Conservation (phyloP, 768 basidiomycete genomes). For the Hemileccinum rubropunctum region DNA sequence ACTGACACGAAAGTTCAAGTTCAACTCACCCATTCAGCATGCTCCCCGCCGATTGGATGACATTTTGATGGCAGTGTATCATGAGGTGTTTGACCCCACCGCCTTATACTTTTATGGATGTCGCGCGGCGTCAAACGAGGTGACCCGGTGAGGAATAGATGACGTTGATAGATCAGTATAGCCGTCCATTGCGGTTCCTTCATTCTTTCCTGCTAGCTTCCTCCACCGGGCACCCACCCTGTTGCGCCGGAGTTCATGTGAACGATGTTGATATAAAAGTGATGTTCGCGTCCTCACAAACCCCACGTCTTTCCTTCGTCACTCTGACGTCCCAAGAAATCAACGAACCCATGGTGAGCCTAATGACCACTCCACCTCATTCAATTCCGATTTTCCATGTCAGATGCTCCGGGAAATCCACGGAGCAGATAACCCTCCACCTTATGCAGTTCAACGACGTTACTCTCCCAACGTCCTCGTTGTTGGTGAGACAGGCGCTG, state of each 20-base stretch:
- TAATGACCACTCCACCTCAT: background rate
- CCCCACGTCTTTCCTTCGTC: background rate
- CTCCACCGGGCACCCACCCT: background rate
- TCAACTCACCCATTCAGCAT: too few relatives aligned
- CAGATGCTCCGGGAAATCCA: constrained; percentile 13
- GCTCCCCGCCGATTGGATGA: constrained; percentile 15
- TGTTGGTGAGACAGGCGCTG: too few relatives aligned
- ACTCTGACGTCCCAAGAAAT: background rate
- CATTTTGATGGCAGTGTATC: constrained; percentile 6
- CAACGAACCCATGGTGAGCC: constrained; percentile 12
- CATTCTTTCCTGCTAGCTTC: background rate
- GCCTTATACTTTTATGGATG: constrained; percentile 5
- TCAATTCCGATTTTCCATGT: background rate
- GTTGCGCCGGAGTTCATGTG: background rate
- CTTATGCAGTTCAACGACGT: constrained; percentile 18
- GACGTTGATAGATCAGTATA: constrained; percentile 2
- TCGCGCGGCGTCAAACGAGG: background rate
- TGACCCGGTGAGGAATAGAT: background rate
- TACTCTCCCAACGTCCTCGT: background rate
- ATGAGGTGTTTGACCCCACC: background rate
- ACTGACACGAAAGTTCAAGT: constrained; percentile 1
- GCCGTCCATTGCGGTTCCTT: constrained; percentile 14
- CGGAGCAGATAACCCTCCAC: constrained; percentile 13
- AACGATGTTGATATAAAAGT: constrained; percentile 19
- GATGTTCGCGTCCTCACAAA: background rate